Base-by-base conservation (phyloP, 257 asterid species). In the Salvia miltiorrhiza region DNA sequence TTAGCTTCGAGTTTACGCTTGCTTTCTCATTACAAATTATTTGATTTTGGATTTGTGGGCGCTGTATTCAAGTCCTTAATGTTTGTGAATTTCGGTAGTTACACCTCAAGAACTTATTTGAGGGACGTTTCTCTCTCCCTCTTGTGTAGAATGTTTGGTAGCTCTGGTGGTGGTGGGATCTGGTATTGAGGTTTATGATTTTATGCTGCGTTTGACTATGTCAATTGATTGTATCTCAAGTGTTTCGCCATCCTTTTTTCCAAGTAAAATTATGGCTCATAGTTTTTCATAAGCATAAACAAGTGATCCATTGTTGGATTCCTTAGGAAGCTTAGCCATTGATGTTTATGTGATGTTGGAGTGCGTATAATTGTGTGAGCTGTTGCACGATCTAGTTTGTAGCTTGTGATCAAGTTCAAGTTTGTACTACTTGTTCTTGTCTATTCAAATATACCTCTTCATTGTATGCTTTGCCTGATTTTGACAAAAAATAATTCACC, bases 121-220 rank as follows among this genome's bases (percentile, higher is more conserved):
- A 43, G 37, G n/a, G 69, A 52, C 13, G 8, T 53, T 3, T 49
- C 56, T 6, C 13, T 20, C 23, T 20, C 47, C n/a, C 33, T 21
- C 56, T 30, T 9, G 23, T 39, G 24, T 43, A 7, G 33, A 37
- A 14, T 40, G 10, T 7, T 16, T 69, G 58, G 37, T 11, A 9
- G 35, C 47, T 47, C 9, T 64, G 65, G 17, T 50, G 49, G 20
- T 70, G 76, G 19, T 50, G 43, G 43, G 71, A 58, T 28, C 60
- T 60, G 47, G 4, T 44, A 13, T 32, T 63, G 14, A 45, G 48
- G 55, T 52, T 69, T 55, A 35, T 45, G 17, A 4, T 32, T 10
- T 40, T 35, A 28, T 19, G 48, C 20, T 58, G 21, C 12, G 5
- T 28, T 61, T 20, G 58, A 9, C 9, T 16, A 11, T 53, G 17